These are phyloP conservation scores for Xylaria polymorpha DNA, from an alignment of 2,329 filamentous ascomycete species.

Conservation along the genomic window DNA sequence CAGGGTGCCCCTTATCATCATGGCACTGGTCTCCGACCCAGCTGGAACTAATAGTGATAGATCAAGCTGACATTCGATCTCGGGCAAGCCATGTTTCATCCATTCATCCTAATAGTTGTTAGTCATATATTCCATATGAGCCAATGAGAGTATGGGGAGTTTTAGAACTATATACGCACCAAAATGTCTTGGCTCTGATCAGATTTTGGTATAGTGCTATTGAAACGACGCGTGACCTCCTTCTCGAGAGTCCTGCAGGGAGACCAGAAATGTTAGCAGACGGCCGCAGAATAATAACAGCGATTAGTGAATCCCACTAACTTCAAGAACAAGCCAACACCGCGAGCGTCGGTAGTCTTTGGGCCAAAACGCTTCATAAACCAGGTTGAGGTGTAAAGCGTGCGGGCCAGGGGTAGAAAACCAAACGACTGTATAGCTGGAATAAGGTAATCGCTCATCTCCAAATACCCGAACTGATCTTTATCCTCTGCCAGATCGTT, in stretches of 20 bases:
- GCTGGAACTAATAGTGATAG: conserved; percentile 35
- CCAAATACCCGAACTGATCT: conserved; percentile 43
- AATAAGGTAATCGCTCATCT: conserved; percentile 31
- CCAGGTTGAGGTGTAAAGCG: conserved; percentile 38
- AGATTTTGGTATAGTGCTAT: background rate
- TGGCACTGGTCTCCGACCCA: conserved; percentile 36
- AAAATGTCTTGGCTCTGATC: conserved; percentile 15
- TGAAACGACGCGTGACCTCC: conserved; percentile 24
- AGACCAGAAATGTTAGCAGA: background rate
- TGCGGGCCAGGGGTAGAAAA: conserved; percentile 37
- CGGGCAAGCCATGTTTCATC: conserved; percentile 21
- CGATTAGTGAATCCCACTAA: conserved; percentile 8
- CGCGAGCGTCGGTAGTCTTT: conserved; percentile 42
- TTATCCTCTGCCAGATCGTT: conserved; percentile 41
- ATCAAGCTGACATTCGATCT: conserved; percentile 29
- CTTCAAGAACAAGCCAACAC: conserved; percentile 41
- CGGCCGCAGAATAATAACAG: background rate
- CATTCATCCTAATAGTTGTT: conserved; percentile 13
- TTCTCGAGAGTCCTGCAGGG: conserved; percentile 21
- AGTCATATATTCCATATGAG: background rate
- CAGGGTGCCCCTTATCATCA: conserved; percentile 35
- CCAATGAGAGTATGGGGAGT: too few relatives aligned
- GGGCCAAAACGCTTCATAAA: conserved; percentile 41
- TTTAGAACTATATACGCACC: conserved; percentile 11
- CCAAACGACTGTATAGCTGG: conserved; percentile 35